Conservation (phyloP, 176 grass and related monocot species). For the Musa beccarii region DNA sequence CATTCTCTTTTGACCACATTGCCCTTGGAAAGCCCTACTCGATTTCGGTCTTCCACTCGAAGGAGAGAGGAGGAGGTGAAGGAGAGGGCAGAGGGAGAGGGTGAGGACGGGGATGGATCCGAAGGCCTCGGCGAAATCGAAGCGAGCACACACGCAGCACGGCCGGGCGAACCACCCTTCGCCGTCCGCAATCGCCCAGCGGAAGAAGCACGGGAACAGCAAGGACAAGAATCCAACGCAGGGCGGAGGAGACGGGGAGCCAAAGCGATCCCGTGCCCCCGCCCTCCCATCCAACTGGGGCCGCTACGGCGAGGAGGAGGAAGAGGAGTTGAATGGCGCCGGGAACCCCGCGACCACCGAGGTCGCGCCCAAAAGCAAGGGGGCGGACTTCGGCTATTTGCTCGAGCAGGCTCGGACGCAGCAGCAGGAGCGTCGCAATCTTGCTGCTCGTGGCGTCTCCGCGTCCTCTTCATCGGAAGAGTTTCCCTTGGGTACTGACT, state of each 20-base stretch:
- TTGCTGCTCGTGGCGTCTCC: constrained; percentile 5
- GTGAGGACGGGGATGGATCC: constrained; percentile 49
- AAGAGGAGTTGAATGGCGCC: constrained; percentile 12
- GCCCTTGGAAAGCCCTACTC: not conserved
- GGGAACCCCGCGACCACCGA: constrained; percentile 9
- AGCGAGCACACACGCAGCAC: constrained; percentile 66
- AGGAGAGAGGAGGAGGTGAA: not conserved
- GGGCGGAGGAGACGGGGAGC: not conserved
- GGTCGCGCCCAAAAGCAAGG: constrained; percentile 64
- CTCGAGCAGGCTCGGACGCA: constrained; percentile 60
- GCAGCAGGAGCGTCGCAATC: constrained; percentile 24
- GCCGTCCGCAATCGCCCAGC: constrained; percentile 42
- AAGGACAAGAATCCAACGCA: constrained; percentile 41
- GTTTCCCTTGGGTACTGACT: constrained; percentile 28
- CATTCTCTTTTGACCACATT: not conserved
- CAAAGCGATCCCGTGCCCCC: constrained; percentile 17
- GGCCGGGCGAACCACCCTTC: constrained; percentile 56
- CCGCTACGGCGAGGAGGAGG: constrained; percentile 43
- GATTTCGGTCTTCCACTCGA: too few species aligned
- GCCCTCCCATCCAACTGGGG: constrained; percentile 77
- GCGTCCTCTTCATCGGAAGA: constrained; percentile 25
- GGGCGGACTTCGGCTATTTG: constrained; percentile 61
- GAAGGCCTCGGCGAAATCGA: constrained; percentile 79
- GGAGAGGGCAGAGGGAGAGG: constrained; percentile 4
- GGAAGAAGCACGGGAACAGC: constrained; percentile 29